Evolutionary conservation across 2,329 filamentous ascomycete genomes (phyloP).

Genomic region (Fusarium compactum): DNA sequence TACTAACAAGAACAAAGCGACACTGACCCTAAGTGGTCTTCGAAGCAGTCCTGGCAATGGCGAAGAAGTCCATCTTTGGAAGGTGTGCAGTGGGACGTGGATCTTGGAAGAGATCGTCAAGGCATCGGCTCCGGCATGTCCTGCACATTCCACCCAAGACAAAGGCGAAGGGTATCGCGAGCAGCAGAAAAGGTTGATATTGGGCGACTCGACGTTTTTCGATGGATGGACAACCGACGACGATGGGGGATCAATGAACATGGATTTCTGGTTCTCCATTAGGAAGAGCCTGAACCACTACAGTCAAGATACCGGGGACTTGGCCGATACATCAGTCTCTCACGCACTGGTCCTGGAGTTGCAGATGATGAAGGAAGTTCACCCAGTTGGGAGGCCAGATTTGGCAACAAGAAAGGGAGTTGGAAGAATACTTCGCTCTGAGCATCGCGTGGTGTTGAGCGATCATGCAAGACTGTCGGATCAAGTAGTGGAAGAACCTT

Average conservation of each 20-base stretch:
- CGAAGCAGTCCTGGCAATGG: slow-evolving; percentile 73
- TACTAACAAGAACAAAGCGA: slow-evolving; percentile 72
- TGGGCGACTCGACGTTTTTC: slow-evolving; percentile 84
- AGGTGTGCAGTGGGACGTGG: slow-evolving; percentile 90
- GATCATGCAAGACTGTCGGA: slow-evolving; percentile 56
- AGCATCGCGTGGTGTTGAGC: slow-evolving; percentile 84
- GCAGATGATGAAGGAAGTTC: slow-evolving; percentile 91
- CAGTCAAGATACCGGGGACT: slow-evolving; percentile 79
- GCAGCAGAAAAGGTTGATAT: slow-evolving; percentile 73
- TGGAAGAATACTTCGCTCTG: slow-evolving; percentile 88
- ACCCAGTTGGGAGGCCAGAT: slow-evolving; percentile 68
- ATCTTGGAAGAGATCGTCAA: slow-evolving; percentile 87
- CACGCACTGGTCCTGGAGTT: slow-evolving; percentile 91
- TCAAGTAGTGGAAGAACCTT: not conserved
- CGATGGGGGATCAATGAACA: slow-evolving; percentile 57
- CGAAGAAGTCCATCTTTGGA: slow-evolving; percentile 79
- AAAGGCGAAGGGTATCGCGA: not conserved
- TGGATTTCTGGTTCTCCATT: slow-evolving; percentile 75
- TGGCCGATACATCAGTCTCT: slow-evolving; percentile 79
- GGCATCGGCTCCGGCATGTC: slow-evolving; percentile 80
- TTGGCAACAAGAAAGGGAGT: slow-evolving; percentile 86
- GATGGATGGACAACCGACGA: slow-evolving; percentile 83
- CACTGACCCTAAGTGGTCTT: slow-evolving; percentile 65
- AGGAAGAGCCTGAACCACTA: slow-evolving; percentile 60
- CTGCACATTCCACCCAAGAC: slow-evolving; percentile 67